Conservation (phyloP, 176 grass and related monocot species). For the Metroxylon sagu region DNA sequence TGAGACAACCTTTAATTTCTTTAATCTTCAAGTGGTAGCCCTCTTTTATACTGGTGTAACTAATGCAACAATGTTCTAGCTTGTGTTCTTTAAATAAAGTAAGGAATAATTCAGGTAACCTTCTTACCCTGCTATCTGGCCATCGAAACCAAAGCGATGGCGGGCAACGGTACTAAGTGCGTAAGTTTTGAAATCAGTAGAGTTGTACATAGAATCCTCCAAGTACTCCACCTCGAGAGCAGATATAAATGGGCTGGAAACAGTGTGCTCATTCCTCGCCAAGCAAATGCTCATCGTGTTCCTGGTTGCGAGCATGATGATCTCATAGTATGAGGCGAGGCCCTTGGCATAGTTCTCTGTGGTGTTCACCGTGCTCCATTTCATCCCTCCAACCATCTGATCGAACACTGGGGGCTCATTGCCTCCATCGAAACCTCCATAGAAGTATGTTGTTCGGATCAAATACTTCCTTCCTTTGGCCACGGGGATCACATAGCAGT, state of each 20-base stretch:
- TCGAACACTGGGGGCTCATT: conserved; percentile 48
- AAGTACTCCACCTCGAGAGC: conserved; percentile 66
- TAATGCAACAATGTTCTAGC: too few species aligned
- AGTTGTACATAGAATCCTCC: conserved; percentile 52
- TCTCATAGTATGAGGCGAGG: conserved; percentile 68
- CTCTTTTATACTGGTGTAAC: too few species aligned
- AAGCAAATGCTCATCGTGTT: conserved; percentile 60
- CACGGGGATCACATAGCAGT: conserved; percentile 65
- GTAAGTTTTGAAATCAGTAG: conserved; percentile 44
- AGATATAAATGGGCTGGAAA: conserved; percentile 73
- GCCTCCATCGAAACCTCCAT: conserved; percentile 72
- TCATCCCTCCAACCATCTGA: conserved; percentile 67
- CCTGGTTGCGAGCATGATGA: conserved; percentile 29
- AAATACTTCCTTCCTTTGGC: conserved; percentile 35
- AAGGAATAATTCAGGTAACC: too few species aligned
- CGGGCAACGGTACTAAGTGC: conserved; percentile 65
- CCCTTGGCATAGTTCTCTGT: conserved; percentile 33
- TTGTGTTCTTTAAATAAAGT: too few species aligned
- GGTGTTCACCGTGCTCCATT: conserved; percentile 72
- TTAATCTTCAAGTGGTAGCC: too few species aligned
- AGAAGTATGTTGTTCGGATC: conserved; percentile 72
- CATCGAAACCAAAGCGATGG: conserved; percentile 56
- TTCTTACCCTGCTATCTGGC: conserved; percentile 32
- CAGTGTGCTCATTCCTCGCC: conserved; percentile 41
- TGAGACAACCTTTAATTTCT: too few species aligned